phyloP scores from a whole-genome alignment of 495 filamentous ascomycete species.

The Annulohypoxylon maeteangense region DNA sequence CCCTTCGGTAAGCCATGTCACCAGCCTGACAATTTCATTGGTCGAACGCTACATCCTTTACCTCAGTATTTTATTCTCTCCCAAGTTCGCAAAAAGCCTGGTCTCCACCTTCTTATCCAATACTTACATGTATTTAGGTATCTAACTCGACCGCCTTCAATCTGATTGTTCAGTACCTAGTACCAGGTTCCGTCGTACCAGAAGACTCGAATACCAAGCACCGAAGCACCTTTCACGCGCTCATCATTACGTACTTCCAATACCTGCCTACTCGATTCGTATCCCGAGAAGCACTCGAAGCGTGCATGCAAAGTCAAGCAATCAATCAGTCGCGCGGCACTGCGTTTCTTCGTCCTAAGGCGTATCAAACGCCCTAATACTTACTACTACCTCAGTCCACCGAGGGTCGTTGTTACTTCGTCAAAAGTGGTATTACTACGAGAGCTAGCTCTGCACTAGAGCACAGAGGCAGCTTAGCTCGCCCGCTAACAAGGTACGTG shows the following conservation, averaged over 20 bases:
- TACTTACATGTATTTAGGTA: neutral
- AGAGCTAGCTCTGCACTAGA: conserved; percentile 43
- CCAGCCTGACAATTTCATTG: conserved; percentile 19
- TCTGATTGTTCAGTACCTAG: conserved; percentile 29
- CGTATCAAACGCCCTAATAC: conserved; percentile 3
- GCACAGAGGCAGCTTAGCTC: conserved; percentile 34
- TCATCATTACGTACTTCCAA: conserved; percentile 5
- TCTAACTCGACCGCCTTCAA: conserved; percentile 22
- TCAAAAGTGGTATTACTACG: conserved; percentile 38
- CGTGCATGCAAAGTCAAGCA: conserved; percentile 8
- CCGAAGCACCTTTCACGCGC: neutral
- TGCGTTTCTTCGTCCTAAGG: conserved; percentile 5
- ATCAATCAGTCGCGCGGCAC: conserved; percentile 22
- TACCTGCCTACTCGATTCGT: neutral
- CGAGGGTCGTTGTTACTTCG: conserved; percentile 28
- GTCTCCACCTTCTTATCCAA: conserved; percentile 27
- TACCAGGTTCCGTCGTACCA: conserved; percentile 7
- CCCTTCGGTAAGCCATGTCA: conserved; percentile 44
- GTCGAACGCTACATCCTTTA: conserved; percentile 22
- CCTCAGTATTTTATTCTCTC: conserved; percentile 31
- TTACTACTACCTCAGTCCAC: conserved; percentile 17
- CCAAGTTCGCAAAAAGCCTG: conserved; percentile 24
- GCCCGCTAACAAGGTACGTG: conserved; percentile 27
- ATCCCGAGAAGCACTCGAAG: neutral
- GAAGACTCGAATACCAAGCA: neutral